Percentiles rank a stretch among this genome's conserved stretches.
These are phyloP conservation scores for Colletotrichum neosansevieriae DNA, from an alignment of 2,329 filamentous ascomycete genomes.

Conservation along the genomic window DNA sequence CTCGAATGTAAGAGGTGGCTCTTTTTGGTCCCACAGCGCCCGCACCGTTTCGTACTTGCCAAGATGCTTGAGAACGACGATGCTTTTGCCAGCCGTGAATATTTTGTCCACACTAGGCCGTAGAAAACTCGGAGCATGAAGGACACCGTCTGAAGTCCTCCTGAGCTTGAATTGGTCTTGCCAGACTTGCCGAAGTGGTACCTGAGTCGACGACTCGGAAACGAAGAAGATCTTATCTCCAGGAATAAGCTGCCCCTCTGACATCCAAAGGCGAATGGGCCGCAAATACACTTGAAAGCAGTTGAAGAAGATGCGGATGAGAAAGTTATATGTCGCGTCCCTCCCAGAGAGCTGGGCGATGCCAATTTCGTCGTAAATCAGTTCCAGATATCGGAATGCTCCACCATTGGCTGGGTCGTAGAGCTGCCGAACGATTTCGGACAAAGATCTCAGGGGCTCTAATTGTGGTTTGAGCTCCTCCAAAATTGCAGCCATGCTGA, in stretches of 20 bases:
- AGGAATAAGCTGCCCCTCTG: conserved; percentile 75
- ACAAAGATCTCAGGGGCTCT: conserved; percentile 69
- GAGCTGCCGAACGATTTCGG: conserved; percentile 71
- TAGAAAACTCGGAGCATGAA: conserved; percentile 82
- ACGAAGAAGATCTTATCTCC: conserved; percentile 80
- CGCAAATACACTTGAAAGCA: conserved; percentile 86
- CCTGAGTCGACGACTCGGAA: conserved; percentile 65
- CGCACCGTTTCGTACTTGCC: conserved; percentile 60
- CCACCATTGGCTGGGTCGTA: conserved; percentile 60
- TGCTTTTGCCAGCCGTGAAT: conserved; percentile 89
- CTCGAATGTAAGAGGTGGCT: conserved; percentile 67
- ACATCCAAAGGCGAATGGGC: conserved; percentile 87
- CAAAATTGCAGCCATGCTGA: conserved; percentile 76
- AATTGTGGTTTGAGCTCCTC: conserved; percentile 67
- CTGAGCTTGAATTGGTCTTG: conserved; percentile 78
- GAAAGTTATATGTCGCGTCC: conserved; percentile 68
- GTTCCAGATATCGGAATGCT: conserved; percentile 81
- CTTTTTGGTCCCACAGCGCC: conserved; percentile 50
- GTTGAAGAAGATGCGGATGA: conserved; percentile 79
- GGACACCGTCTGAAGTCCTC: conserved; percentile 65
- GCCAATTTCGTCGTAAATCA: conserved; percentile 78
- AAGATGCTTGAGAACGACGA: conserved; percentile 83
- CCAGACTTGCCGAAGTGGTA: conserved; percentile 78
- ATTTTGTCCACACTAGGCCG: conserved; percentile 77
- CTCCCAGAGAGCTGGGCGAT: conserved; percentile 78